phyloP scores from a whole-genome alignment of 345 rosid species.

The Euphorbia peplus region DNA sequence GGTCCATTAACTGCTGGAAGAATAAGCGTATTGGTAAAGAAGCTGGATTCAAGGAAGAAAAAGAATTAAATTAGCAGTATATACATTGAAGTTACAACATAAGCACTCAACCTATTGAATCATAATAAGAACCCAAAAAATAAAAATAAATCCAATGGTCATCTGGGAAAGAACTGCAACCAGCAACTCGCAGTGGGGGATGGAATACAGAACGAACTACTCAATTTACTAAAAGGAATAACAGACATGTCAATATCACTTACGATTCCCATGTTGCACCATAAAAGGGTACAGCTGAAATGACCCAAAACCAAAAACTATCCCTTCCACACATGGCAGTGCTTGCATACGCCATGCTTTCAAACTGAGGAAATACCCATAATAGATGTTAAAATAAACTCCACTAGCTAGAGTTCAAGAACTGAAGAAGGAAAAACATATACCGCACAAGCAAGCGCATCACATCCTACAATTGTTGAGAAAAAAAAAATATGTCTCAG shows the following conservation, averaged over 20 bases:
- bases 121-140: neutral
- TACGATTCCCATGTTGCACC: constrained; percentile 98
- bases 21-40: constrained; percentile 81
- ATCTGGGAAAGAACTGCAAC: neutral
- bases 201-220: neutral
- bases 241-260: constrained; percentile 27
- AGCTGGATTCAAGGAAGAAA: constrained; percentile 48
- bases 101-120: neutral
- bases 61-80: constrained; percentile 13
- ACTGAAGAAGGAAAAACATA: constrained; percentile 25
- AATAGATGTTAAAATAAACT: constrained; percentile 13
- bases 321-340: constrained; percentile 94
- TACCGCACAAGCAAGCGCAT: constrained; percentile 99
- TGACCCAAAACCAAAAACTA: constrained; percentile 91
- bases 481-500: constrained; percentile 21
- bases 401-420: neutral
- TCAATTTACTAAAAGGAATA: neutral
- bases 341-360: constrained; percentile 82
- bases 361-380: constrained; percentile 51
- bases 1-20: constrained; percentile 97
- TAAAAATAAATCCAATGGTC: neutral
- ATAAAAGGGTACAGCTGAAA: constrained; percentile 90
- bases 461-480: constrained; percentile 67
- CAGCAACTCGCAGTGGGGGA: neutral
- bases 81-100: neutral